Evolutionary conservation across 2,329 filamentous ascomycete species (phyloP), one percentile per base, ranked within the genome.

Genomic region (Ophiocordyceps australis): DNA sequence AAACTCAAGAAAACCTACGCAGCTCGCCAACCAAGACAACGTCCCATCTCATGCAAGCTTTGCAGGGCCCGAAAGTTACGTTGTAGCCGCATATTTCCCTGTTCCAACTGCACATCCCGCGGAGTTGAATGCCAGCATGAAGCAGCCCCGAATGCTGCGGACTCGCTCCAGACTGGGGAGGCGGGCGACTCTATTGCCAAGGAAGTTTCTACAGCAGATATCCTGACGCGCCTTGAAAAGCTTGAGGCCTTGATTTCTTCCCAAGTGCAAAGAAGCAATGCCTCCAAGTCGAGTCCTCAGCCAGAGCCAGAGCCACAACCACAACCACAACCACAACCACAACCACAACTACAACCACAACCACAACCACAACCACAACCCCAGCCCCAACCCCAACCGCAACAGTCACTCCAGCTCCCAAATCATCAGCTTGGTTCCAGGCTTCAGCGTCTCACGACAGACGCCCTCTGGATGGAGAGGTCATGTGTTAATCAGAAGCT

Each of bases 81-180:
- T 20, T 51, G 47, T 35, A 50, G 46, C 28, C 42, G 47, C 21
- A 36, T 43, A 24, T 48, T 49, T 26, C 47, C 47, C 3, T 51
- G 47, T 31, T 39, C 40, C 25, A 50, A 50, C 37, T 50, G 47
- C 32, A 44, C 42, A 25, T 42, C 40, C 31, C 45, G 47, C 33
- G 46, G 46, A 32, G 35, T 49, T 14, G 32, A 35, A 13, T 50
- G 47, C 33, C 41, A 39, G 20, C 36, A 38, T 27, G 30, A 38
- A 14, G 28, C 26, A 20, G 28, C 9, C 14, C 29, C 19, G 4
- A 28, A 30, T 14, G 24, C 12, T 21, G 11, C 24, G 16, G 12
- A 20, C 12, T 20, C 23, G 14, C 16, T 17, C 10, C 17, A 11
- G 17, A 14, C 16, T 23, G 18, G 10, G 14, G 7, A 13, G 19